Percentiles rank a stretch among this genome's conserved stretches.
These are phyloP conservation scores for Lepidium aucheri DNA, from an alignment of 345 rosid species.

Conservation along the genomic window DNA sequence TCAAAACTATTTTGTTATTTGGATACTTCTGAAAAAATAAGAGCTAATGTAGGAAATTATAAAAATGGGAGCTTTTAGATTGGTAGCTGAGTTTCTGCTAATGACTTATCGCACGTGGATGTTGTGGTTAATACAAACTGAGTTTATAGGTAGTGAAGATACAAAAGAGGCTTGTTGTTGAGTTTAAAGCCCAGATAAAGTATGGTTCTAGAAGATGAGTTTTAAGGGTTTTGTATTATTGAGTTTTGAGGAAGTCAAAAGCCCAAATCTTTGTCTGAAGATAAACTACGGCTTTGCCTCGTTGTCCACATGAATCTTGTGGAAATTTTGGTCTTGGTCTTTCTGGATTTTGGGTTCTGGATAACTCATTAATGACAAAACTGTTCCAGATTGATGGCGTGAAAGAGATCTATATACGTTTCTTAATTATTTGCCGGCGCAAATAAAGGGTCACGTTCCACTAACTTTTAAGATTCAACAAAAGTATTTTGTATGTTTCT, in stretches of 20 bases:
- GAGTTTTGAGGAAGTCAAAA: not conserved
- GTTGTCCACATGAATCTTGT: not conserved
- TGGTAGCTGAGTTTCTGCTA: conserved; percentile 18
- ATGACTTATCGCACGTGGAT: conserved; percentile 18
- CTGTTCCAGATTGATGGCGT: conserved; percentile 12
- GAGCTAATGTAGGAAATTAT: not conserved
- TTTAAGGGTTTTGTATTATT: not conserved
- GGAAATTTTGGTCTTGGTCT: not conserved
- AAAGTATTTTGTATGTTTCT: not conserved
- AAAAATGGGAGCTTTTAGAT: not conserved
- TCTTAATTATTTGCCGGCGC: conserved; percentile 7
- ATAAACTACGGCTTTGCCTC: not conserved
- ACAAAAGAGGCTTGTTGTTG: not conserved
- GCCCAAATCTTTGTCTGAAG: not conserved
- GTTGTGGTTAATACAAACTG: not conserved
- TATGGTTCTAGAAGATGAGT: not conserved
- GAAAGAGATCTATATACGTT: not conserved
- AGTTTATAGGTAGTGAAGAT: conserved; percentile 16
- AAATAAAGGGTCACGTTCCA: conserved; percentile 24
- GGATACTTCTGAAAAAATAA: not conserved
- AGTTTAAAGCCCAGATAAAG: not conserved
- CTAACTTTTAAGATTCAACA: conserved; percentile 23
- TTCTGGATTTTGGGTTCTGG: not conserved
- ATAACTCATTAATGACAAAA: not conserved
- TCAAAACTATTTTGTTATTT: too few species aligned